These are phyloP conservation scores for Pythium aphanidermatum DNA, from an alignment of 352 stramenopile species.

Conservation along the genomic window DNA sequence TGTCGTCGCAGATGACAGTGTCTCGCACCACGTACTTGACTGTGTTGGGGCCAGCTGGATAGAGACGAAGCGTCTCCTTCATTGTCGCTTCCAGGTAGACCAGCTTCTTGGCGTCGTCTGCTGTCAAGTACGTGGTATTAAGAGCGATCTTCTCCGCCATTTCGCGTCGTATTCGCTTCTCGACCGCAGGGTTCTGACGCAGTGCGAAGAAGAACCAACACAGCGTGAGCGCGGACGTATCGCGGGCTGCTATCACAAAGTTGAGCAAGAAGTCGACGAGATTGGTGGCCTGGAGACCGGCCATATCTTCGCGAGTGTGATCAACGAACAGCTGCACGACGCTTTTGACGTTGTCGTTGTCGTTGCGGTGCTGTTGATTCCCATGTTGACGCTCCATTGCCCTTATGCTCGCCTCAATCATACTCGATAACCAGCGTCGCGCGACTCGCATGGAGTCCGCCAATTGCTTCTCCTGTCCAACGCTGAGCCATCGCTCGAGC, in stretches of 20 bases:
- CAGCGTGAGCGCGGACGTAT: slow-evolving; percentile 66
- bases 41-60: slow-evolving; percentile 27
- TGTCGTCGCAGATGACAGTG: slow-evolving; percentile 31
- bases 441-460: slow-evolving; percentile 22
- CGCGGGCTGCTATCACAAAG: slow-evolving; percentile 65
- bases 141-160: slow-evolving; percentile 21
- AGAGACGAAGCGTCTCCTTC: slow-evolving; percentile 14
- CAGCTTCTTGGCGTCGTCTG: slow-evolving; percentile 6
- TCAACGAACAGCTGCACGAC: slow-evolving; percentile 10
- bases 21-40: slow-evolving; percentile 49
- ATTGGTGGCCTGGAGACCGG: slow-evolving; percentile 24
- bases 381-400: not conserved
- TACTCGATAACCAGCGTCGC: slow-evolving; percentile 34
- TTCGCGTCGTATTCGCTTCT: slow-evolving; percentile 40
- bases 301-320: slow-evolving; percentile 6
- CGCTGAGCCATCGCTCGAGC: slow-evolving; percentile 36
- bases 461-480: slow-evolving; percentile 37
- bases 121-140: slow-evolving; percentile 5
- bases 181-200: slow-evolving; percentile 49
- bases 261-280: slow-evolving; percentile 63
- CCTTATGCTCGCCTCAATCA: not conserved
- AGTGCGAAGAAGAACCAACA: slow-evolving; percentile 71
- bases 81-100: slow-evolving; percentile 18
- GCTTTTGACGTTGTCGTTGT: not conserved
- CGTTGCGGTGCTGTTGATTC: no score